Percentiles rank a stretch among this genome's conserved stretches.
Evolutionary conservation across 345 rosid genomes (phyloP).

Genomic region (Ceriops decandra): DNA sequence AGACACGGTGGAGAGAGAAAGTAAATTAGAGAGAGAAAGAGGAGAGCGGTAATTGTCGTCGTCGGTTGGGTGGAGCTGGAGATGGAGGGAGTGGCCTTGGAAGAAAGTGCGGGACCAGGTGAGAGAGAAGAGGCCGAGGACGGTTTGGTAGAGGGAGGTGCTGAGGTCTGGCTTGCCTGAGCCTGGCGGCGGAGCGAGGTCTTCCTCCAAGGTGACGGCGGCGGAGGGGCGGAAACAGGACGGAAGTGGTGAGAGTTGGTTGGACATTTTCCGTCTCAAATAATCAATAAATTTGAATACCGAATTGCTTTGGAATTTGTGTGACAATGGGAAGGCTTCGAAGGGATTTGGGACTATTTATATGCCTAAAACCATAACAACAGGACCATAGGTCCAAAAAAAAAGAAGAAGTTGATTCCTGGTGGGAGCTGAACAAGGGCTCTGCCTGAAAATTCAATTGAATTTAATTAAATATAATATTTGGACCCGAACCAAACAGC

Average conservation of each 20-base stretch:
- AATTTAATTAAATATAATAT: too few species aligned
- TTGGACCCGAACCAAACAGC: too few species aligned
- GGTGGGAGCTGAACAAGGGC: too few species aligned
- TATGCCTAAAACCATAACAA: too few species aligned
- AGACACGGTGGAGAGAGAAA: conserved; percentile 47
- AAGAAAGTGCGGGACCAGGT: conserved; percentile 76
- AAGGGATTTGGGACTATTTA: conserved; percentile 7
- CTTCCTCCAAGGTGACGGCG: conserved; percentile 17
- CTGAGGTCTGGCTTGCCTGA: conserved; percentile 54
- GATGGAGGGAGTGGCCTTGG: conserved; percentile 69
- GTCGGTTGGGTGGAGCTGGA: conserved; percentile 59
- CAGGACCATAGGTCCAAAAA: too few species aligned
- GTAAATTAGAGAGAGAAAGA: conserved; percentile 40
- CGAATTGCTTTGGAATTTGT: background rate
- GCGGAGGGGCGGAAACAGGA: conserved; percentile 46
- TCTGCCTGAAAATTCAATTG: too few species aligned
- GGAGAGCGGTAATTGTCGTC: conserved; percentile 33
- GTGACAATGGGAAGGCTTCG: background rate
- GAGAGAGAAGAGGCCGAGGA: conserved; percentile 70
- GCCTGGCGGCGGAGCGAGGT: conserved; percentile 18
- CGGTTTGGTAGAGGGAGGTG: conserved; percentile 72
- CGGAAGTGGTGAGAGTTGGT: conserved; percentile 40
- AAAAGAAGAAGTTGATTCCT: too few species aligned
- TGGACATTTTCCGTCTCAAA: conserved; percentile 42
- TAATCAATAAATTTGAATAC: too few species aligned